Evolutionary conservation across 73 alveolate species (phyloP), one percentile per base, ranked within the genome.

Genomic region (Effrenium voratum): DNA sequence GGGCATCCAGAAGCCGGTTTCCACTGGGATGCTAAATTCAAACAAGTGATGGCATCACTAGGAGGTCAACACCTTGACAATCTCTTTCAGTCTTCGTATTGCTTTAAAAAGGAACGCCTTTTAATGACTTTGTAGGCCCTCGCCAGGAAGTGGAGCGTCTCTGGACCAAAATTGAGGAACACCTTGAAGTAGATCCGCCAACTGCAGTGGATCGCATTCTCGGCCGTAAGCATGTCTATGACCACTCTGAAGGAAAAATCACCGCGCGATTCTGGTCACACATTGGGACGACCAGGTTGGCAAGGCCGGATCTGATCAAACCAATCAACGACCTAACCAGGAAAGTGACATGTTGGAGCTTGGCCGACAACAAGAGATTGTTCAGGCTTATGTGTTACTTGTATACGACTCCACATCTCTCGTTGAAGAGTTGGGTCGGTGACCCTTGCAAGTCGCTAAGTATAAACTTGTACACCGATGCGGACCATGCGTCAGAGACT

Each of bases 241-340:
- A 68, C n/a, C n/a, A n/a, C n/a, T 24, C 13, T 34, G n/a, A n/a
- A n/a, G n/a, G n/a, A n/a, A n/a, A n/a, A n/a, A n/a, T n/a, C n/a
- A n/a, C n/a, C n/a, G 92, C 3, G 6, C 50, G 26, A 43, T 26
- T 5, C 41, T 52, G 26, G 47, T 28, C 34, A 55, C 70, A 36
- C 75, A 55, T 75, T 81, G n/a, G 41, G 73, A 38, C 50, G 3
- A 49, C 90, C 26, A 24, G 92, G 12, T 49, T 81, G 19, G 50
- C 92, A 34, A 81, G 92, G 30, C 90, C 90, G 5, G 90, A 79
- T 66, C 60, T 79, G 38, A 49, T 81, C 50, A 46, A 81, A 47
- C 52, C 52, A 2, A 46, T 81, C 24, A 47, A 47, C 32, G 75
- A 81, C 45, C 43, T 79, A 1, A 45, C 90, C 49, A 45, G 92